Evolutionary conservation across 2,329 filamentous ascomycete species (phyloP).

Genomic region (Fonsecaea monophora): DNA sequence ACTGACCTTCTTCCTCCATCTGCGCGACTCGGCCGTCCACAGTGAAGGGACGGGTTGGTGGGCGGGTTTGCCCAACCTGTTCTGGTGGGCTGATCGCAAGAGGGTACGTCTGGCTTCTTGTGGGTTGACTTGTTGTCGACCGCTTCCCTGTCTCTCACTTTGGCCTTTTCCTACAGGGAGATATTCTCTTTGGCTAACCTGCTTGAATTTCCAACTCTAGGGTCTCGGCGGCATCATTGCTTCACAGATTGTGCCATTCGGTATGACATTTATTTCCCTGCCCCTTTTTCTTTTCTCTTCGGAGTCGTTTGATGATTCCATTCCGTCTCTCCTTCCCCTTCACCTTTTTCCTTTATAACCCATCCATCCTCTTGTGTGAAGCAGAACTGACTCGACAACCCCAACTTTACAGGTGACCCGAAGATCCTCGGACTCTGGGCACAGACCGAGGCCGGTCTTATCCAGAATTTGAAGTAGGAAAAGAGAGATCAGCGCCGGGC

Average conservation of each 20-base stretch:
- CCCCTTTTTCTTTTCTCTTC: not conserved
- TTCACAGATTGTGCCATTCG: constrained; percentile 40
- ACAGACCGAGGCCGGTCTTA: constrained; percentile 38
- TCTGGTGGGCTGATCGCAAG: constrained; percentile 69
- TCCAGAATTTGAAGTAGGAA: constrained; percentile 27
- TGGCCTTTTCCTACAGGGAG: not conserved
- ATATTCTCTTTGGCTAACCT: constrained; percentile 13
- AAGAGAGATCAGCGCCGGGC: not conserved
- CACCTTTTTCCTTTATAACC: not conserved
- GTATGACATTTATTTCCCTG: constrained; percentile 10
- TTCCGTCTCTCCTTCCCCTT: not conserved
- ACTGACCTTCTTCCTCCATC: constrained; percentile 64
- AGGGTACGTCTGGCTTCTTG: constrained; percentile 46
- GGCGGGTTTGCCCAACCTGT: constrained; percentile 67
- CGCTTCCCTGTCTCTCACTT: not conserved
- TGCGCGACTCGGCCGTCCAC: constrained; percentile 56
- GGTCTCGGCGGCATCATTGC: constrained; percentile 40
- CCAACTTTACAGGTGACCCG: constrained; percentile 28
- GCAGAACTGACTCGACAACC: not conserved
- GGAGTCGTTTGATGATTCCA: not conserved
- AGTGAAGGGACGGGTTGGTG: constrained; percentile 61
- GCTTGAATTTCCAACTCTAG: constrained; percentile 23
- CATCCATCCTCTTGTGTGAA: not conserved
- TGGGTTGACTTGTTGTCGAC: not conserved
- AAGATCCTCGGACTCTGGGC: constrained; percentile 40